A percentile compares a stretch with the other conserved stretches of the same genome.
Evolutionary conservation across 2,329 filamentous ascomycete genomes (phyloP).

Genomic region (Neoarthrinium moseri): DNA sequence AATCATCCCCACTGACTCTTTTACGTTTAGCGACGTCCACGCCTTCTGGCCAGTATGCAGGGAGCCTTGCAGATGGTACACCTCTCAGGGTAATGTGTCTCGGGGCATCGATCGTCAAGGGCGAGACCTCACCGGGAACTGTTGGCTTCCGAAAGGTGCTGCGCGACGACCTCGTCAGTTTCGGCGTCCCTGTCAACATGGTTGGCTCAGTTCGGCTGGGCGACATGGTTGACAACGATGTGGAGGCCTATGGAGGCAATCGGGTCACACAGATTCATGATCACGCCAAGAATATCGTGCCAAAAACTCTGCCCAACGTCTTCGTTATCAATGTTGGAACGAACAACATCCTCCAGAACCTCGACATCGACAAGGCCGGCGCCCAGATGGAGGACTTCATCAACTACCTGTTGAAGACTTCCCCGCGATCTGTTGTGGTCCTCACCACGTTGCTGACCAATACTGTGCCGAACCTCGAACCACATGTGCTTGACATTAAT

Average conservation of each 20-base stretch:
- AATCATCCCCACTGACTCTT: not conserved
- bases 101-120: conserved; percentile 26
- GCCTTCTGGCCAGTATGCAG: conserved; percentile 6
- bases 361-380: conserved; percentile 22
- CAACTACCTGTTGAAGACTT: conserved; percentile 24
- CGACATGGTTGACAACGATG: conserved; percentile 29
- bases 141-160: conserved; percentile 26
- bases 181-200: conserved; percentile 26
- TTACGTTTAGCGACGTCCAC: not conserved
- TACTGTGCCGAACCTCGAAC: conserved; percentile 21
- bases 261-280: conserved; percentile 25
- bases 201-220: conserved; percentile 30
- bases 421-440: conserved; percentile 26
- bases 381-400: conserved; percentile 25
- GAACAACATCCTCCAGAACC: conserved; percentile 29
- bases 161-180: conserved; percentile 21
- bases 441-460: conserved; percentile 28
- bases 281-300: conserved; percentile 23
- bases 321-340: conserved; percentile 31
- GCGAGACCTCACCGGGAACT: conserved; percentile 21
- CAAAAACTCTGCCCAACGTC: conserved; percentile 25
- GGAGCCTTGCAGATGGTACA: conserved; percentile 20
- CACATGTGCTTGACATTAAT: conserved; percentile 25
- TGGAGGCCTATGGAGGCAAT: conserved; percentile 30
- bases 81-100: conserved; percentile 29